Percentiles rank a stretch among this genome's conserved stretches.
Conservation (phyloP, 805 yeast genomes). For the Barnettozyma sp. region DNA sequence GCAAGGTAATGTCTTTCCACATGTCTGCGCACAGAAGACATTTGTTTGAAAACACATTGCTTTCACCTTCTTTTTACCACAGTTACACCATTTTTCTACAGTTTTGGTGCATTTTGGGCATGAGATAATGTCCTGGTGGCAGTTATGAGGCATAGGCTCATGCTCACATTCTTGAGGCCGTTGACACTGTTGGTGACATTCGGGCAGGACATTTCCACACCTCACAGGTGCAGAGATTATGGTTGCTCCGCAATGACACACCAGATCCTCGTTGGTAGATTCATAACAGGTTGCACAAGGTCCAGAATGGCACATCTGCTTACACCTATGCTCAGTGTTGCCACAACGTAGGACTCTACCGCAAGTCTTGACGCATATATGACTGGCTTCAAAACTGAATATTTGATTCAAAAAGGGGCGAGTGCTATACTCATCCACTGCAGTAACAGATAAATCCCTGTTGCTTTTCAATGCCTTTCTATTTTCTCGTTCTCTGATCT, state of each 20-base stretch:
- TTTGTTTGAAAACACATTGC: conserved; percentile 63
- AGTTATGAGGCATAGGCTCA: conserved; percentile 56
- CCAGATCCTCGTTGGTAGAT: conserved; percentile 69
- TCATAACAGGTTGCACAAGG: conserved; percentile 77
- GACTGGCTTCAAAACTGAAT: conserved; percentile 61
- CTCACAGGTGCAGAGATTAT: conserved; percentile 75
- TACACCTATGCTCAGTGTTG: conserved; percentile 50
- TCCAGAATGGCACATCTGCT: conserved; percentile 70
- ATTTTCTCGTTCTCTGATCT: conserved; percentile 37
- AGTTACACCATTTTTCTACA: conserved; percentile 51
- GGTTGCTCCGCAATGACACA: conserved; percentile 77
- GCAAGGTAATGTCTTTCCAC: conserved; percentile 47
- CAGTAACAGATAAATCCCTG: too few species aligned
- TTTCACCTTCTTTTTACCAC: conserved; percentile 49
- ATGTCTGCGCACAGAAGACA: conserved; percentile 63
- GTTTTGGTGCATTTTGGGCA: conserved; percentile 76
- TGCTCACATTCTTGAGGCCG: conserved; percentile 63
- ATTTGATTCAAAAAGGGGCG: conserved; percentile 36
- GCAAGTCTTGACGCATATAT: conserved; percentile 65
- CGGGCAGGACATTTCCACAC: conserved; percentile 66
- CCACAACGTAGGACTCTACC: conserved; percentile 58
- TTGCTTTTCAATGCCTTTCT: conserved; percentile 41
- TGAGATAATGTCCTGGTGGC: conserved; percentile 56
- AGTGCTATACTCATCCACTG: conserved; percentile 16
- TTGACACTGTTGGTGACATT: conserved; percentile 60